Conservation (phyloP, 2,329 filamentous ascomycete species). For the Pseudogymnoascus sp. region DNA sequence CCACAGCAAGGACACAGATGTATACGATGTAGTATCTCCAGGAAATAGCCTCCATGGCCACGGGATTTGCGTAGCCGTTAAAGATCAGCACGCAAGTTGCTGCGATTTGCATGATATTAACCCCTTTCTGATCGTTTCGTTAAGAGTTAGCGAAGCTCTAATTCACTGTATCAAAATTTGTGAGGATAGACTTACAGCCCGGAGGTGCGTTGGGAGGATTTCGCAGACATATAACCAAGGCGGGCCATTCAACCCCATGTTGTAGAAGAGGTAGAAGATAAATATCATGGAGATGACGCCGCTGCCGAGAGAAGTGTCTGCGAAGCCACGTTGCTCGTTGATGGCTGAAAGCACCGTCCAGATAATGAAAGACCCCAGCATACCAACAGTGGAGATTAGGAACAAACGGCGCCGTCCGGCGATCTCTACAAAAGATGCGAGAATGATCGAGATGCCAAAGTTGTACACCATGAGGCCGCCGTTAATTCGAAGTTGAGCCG, state of each 20-base stretch:
- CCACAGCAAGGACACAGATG: slow-evolving; percentile 16
- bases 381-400: slow-evolving; percentile 19
- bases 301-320: slow-evolving; percentile 24
- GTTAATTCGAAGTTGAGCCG: slow-evolving; percentile 22
- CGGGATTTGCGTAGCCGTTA: slow-evolving; percentile 38
- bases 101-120: slow-evolving; percentile 17
- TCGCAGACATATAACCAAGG: background rate
- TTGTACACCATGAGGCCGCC: slow-evolving; percentile 22
- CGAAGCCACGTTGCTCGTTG: slow-evolving; percentile 16
- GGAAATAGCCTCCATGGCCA: slow-evolving; percentile 31
- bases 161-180: too few species aligned
- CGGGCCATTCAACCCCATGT: background rate
- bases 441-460: slow-evolving; percentile 14
- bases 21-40: slow-evolving; percentile 31
- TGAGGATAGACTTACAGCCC: background rate
- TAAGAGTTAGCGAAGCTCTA: background rate
- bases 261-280: slow-evolving; percentile 27
- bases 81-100: slow-evolving; percentile 31
- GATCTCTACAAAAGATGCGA: slow-evolving; percentile 21
- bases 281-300: slow-evolving; percentile 34
- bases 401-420: slow-evolving; percentile 23
- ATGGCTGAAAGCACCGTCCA: slow-evolving; percentile 21
- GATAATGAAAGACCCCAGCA: slow-evolving; percentile 31
- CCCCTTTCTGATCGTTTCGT: background rate
- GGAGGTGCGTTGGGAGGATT: background rate